Base-by-base conservation (phyloP, 176 grass and related monocot species). In the Chrysopogon serrulatus region DNA sequence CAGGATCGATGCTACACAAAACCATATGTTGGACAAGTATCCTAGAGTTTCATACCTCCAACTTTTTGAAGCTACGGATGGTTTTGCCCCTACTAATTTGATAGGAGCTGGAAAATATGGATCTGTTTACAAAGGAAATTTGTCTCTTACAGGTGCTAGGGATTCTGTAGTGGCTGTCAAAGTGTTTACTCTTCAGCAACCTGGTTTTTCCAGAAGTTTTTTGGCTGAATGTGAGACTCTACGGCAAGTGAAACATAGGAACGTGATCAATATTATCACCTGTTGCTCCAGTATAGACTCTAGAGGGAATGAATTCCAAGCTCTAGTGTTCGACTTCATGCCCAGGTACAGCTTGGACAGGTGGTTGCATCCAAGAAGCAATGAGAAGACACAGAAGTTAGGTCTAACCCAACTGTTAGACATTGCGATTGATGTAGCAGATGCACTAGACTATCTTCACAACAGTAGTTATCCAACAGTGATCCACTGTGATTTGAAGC, bases 251-350 rank as follows among this genome's bases (percentile, higher is more conserved):
- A 85, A 85, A 41, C 92, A 92, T 56, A 53, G 87, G 10, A 95
- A 92, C 77, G 65, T 90, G 65, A 65, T 90, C 13, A 80, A 85
- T 37, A 92, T 86, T 54, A 36, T 90, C 65, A 92, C 93, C 34
- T 49, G 40, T 37, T 92, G 90, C 86, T 90, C 63, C 11, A 88
- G 82, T 19, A 17, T 83, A 8, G 90, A 95, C 23, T 43, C 54
- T 23, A 72, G 57, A 77, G 87, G 82, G 10, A 80, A 76, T 30
- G 90, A 92, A 35, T 92, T 95, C 69, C 87, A 17, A 40, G 88
- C 92, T 75, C 76, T 94, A 44, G 88, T 94, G 4, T 94, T 93
- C 3, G 67, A 88, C 37, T 93, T 86, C 45, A 86, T 86, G 82
- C 88, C 88, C 17, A 86, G 77, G 33, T 87, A 81, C 62, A 92